phyloP scores from a whole-genome alignment of 495 filamentous ascomycete genomes.

The Trichoderma gamsii region DNA sequence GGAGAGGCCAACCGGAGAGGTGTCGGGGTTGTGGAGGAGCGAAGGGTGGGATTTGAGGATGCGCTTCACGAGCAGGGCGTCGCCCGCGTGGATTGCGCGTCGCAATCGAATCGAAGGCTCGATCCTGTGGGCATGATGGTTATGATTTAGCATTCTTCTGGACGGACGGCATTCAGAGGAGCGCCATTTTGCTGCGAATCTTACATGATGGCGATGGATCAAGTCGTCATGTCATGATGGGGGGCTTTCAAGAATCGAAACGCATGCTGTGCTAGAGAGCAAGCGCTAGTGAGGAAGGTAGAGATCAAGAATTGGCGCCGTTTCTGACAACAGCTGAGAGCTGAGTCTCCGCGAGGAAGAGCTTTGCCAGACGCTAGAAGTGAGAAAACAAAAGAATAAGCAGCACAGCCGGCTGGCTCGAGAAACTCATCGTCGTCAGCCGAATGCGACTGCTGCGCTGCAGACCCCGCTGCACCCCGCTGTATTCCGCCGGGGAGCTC shows the following conservation, averaged over 20 bases:
- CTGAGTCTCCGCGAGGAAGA: slow-evolving; percentile 4
- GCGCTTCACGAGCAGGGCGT: slow-evolving; percentile 63
- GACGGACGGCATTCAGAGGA: too few species aligned
- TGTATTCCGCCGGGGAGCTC: not conserved
- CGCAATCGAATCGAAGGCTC: slow-evolving; percentile 60
- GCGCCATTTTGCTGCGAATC: not conserved
- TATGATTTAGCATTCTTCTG: too few species aligned
- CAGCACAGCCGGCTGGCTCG: not conserved
- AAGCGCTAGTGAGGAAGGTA: not conserved
- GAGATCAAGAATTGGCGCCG: not conserved
- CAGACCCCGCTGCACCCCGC: slow-evolving; percentile 2
- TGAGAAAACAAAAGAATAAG: not conserved
- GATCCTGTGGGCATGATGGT: slow-evolving; percentile 43
- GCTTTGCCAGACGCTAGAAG: not conserved
- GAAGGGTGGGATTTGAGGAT: slow-evolving; percentile 63
- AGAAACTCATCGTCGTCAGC: not conserved
- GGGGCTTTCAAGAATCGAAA: not conserved
- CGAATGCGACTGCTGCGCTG: not conserved
- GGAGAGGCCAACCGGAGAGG: slow-evolving; percentile 42
- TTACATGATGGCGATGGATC: not conserved
- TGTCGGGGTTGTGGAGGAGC: slow-evolving; percentile 67
- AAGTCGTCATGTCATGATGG: slow-evolving; percentile 1
- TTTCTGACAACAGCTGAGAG: not conserved
- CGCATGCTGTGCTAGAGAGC: not conserved
- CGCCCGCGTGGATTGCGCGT: slow-evolving; percentile 65